These are phyloP conservation scores for Coffea canephora DNA, from an alignment of 257 asterid species.

Conservation along the genomic window DNA sequence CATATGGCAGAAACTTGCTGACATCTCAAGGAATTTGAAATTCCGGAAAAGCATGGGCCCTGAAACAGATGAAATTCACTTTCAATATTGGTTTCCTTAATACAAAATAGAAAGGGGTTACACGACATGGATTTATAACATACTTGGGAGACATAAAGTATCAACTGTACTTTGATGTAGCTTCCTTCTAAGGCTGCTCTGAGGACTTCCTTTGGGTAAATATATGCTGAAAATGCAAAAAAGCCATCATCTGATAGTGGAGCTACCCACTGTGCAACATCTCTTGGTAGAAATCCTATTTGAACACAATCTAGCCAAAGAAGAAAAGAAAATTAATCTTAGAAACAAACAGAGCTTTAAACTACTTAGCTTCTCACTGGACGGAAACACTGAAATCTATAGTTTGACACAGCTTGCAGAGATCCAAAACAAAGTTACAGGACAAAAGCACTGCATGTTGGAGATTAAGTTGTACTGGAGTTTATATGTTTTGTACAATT, in stretches of 20 bases:
- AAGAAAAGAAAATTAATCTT: background rate
- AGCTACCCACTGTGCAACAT: slow-evolving; percentile 80
- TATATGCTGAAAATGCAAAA: slow-evolving; percentile 77
- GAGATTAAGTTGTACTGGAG: background rate
- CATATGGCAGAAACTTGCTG: slow-evolving; percentile 61
- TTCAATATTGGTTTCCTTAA: background rate
- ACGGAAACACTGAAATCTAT: background rate
- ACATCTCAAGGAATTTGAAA: slow-evolving; percentile 36
- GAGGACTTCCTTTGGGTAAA: slow-evolving; percentile 74
- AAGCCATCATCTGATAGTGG: slow-evolving; percentile 70
- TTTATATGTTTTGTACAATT: background rate
- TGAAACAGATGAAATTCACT: slow-evolving; percentile 27
- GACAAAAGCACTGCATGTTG: background rate
- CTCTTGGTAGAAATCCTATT: slow-evolving; percentile 81
- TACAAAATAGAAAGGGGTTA: slow-evolving; percentile 5
- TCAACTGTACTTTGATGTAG: slow-evolving; percentile 54
- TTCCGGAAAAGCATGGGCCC: slow-evolving; percentile 66
- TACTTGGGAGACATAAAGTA: slow-evolving; percentile 69
- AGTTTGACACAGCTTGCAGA: background rate
- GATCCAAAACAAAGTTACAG: background rate
- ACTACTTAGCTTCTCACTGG: background rate
- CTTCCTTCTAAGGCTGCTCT: slow-evolving; percentile 81
- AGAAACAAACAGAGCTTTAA: background rate
- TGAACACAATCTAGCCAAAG: slow-evolving; percentile 55
- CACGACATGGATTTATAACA: slow-evolving; percentile 10